Conservation (phyloP, 1,284 basidiomycete genomes). For the Polyporus tsugae region DNA sequence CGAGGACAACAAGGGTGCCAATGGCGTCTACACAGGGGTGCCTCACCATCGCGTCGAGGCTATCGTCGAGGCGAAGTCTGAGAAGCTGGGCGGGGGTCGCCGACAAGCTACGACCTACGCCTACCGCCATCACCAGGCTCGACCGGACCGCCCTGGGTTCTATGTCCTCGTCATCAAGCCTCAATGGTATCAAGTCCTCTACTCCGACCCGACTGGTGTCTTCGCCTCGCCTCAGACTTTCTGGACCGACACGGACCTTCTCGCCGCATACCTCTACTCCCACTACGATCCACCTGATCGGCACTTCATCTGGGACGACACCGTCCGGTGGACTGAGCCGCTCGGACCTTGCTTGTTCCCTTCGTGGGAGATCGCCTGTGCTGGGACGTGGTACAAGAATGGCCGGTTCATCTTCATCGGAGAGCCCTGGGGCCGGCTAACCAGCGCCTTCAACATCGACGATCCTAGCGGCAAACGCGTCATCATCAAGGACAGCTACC, state of each 20-base stretch:
- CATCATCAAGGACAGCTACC: constrained; percentile 12
- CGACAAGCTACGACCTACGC: constrained; percentile 14
- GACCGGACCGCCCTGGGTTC: constrained; percentile 20
- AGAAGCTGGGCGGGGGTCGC: constrained; percentile 1
- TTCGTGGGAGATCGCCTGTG: not conserved
- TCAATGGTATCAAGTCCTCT: constrained; percentile 19
- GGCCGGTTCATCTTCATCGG: constrained; percentile 2
- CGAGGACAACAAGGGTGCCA: not conserved
- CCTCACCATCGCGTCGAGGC: constrained; percentile 21
- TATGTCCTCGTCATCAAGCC: constrained; percentile 16
- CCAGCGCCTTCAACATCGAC: not conserved
- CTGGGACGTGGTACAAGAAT: not conserved
- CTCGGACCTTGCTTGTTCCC: not conserved
- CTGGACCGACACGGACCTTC: not conserved
- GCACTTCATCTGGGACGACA: constrained; percentile 4
- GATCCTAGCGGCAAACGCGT: not conserved
- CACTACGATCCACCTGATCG: constrained; percentile 3
- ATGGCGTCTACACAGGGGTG: constrained; percentile 3
- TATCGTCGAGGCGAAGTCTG: constrained; percentile 18
- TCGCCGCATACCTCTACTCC: constrained; percentile 15
- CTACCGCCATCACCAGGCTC: constrained; percentile 18
- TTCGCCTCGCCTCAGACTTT: constrained; percentile 6
- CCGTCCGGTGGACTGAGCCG: not conserved
- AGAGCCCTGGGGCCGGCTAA: not conserved
- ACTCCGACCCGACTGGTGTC: constrained; percentile 11